Percentiles rank a stretch among this genome's conserved stretches.
Evolutionary conservation across 306 rosid species (phyloP).

Genomic region (Hippophae gyantsensis): DNA sequence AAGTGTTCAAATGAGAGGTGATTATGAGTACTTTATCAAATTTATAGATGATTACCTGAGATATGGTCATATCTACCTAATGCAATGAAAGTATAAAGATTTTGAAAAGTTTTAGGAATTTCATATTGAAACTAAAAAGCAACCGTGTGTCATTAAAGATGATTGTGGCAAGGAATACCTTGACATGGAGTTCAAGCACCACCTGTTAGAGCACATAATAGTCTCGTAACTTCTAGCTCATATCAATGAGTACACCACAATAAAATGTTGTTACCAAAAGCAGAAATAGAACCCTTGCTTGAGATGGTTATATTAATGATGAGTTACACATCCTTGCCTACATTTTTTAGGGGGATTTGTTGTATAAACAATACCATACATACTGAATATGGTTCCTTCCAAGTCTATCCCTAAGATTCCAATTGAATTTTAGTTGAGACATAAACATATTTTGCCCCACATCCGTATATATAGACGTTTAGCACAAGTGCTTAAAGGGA

Average conservation of each 20-base stretch:
- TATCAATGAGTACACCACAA: background rate
- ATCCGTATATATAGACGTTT: accelerated
- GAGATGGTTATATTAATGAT: background rate
- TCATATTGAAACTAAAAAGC: background rate
- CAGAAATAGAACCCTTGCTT: background rate
- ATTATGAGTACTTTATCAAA: too few species aligned
- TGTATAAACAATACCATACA: too few species aligned
- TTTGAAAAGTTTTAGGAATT: background rate
- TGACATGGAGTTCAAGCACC: background rate
- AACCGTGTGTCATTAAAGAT: background rate
- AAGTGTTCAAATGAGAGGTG: too few species aligned
- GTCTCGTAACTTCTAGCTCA: background rate
- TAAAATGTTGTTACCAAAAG: background rate
- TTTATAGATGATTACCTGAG: too few species aligned
- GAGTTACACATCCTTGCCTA: background rate
- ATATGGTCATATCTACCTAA: too few species aligned
- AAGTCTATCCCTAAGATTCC: too few species aligned
- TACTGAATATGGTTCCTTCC: too few species aligned
- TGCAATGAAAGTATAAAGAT: background rate
- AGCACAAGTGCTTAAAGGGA: background rate
- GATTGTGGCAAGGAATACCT: background rate
- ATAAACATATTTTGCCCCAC: too few species aligned
- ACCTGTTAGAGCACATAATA: background rate
- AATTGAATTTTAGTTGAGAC: too few species aligned
- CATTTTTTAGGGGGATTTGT: too few species aligned